These are phyloP conservation scores for Carex sylvatica DNA, from an alignment of 202 grass and related monocot species.

Conservation along the genomic window DNA sequence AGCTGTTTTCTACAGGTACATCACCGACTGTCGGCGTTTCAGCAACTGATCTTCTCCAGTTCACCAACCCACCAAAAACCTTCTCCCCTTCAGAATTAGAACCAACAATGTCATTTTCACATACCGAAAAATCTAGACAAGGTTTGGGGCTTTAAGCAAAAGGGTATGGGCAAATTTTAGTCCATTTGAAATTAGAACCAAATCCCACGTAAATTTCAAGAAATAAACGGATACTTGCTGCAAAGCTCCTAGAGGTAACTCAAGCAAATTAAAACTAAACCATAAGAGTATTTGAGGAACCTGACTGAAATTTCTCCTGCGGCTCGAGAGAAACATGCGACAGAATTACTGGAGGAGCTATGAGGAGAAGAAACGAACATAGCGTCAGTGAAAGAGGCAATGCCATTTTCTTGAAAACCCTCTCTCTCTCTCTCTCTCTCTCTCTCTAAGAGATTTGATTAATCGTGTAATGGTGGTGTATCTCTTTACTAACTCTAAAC, in stretches of 20 bases:
- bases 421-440: not conserved
- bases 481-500: not conserved
- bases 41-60: constrained; percentile 56
- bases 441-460: not conserved
- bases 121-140: not conserved
- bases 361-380: constrained; percentile 11
- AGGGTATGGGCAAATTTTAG: not conserved
- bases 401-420: not conserved
- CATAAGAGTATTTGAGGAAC: too few relatives aligned
- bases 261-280: too few relatives aligned
- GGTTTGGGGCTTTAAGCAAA: not conserved
- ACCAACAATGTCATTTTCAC: constrained; percentile 17
- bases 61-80: not conserved
- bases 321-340: constrained; percentile 8
- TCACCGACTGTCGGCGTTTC: constrained; percentile 33
- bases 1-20: constrained; percentile 44
- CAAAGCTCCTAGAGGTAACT: not conserved
- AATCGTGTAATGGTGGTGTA: not conserved
- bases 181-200: not conserved
- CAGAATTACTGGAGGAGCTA: not conserved
- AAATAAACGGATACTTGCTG: not conserved
- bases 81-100: constrained; percentile 21
- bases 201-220: not conserved
- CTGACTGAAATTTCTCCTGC: constrained; percentile 6
- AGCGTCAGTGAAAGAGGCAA: constrained; percentile 9